Evolutionary conservation across 2,329 filamentous ascomycete genomes (phyloP).

Genomic region (Neofusicoccum umdonicola): DNA sequence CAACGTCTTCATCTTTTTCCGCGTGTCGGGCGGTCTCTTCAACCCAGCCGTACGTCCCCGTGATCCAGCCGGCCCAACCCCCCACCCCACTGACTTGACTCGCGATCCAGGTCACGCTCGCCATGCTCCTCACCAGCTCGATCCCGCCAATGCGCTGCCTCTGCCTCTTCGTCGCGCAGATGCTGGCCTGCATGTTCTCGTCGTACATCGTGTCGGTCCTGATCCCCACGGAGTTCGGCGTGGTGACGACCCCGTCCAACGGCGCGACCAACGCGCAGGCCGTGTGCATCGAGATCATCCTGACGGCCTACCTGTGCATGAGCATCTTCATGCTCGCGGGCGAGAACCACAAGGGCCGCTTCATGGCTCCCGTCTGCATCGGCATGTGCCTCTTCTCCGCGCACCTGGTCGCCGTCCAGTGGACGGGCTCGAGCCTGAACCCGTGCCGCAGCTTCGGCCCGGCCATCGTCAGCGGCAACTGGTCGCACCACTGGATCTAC

Average conservation of each 20-base stretch:
- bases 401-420: slow-evolving; percentile 37
- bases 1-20: slow-evolving; percentile 56
- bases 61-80: background rate
- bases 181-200: slow-evolving; percentile 47
- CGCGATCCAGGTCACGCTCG: slow-evolving; percentile 42
- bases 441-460: slow-evolving; percentile 50
- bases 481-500: slow-evolving; percentile 53
- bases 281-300: slow-evolving; percentile 51
- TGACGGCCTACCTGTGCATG: slow-evolving; percentile 50
- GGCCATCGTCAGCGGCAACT: slow-evolving; percentile 44
- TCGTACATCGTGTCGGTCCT: slow-evolving; percentile 45
- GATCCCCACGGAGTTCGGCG: slow-evolving; percentile 46
- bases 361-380: slow-evolving; percentile 41
- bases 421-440: slow-evolving; percentile 49
- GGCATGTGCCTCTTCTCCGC: slow-evolving; percentile 48
- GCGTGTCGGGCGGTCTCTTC: slow-evolving; percentile 52
- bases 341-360: slow-evolving; percentile 41
- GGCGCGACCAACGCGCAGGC: slow-evolving; percentile 44
- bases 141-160: slow-evolving; percentile 43
- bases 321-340: slow-evolving; percentile 48
- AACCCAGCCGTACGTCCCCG: slow-evolving; percentile 39
- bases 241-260: slow-evolving; percentile 43
- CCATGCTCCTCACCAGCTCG: slow-evolving; percentile 47
- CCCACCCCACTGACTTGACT: background rate
- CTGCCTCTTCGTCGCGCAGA: slow-evolving; percentile 45